Conservation (phyloP, 306 rosid genomes). For the Trichosanthes truncata region DNA sequence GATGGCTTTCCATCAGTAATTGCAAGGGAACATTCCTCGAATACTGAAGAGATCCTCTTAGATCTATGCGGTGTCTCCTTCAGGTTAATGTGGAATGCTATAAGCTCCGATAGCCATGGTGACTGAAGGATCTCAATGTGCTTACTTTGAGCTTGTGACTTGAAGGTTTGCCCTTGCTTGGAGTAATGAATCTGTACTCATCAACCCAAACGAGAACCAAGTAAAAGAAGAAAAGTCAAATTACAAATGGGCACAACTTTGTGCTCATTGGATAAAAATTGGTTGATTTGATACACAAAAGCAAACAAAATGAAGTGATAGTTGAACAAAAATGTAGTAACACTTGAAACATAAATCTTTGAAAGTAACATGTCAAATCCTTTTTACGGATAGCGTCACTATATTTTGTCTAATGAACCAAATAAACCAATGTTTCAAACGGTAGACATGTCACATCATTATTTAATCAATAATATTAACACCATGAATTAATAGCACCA, state of each 20-base stretch:
- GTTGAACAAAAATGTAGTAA: neutral
- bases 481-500: neutral
- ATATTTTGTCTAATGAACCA: neutral
- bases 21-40: slow-evolving; percentile 60
- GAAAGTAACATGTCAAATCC: neutral
- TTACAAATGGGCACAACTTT: neutral
- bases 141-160: slow-evolving; percentile 70
- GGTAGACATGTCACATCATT: neutral
- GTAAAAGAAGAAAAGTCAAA: neutral
- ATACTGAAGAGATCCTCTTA: slow-evolving; percentile 29
- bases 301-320: neutral
- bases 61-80: slow-evolving; percentile 48
- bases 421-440: neutral
- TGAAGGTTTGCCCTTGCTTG: slow-evolving; percentile 85
- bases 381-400: neutral
- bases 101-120: slow-evolving; percentile 91
- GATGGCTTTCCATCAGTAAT: slow-evolving; percentile 71
- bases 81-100: slow-evolving; percentile 84
- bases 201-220: neutral
- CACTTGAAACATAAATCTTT: neutral
- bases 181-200: slow-evolving; percentile 72
- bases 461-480: too few relatives aligned
- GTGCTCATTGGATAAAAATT: neutral
- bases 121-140: slow-evolving; percentile 89
- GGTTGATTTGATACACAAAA: neutral